phyloP scores from a whole-genome alignment of 257 asterid genomes.

The Cordia subcordata region DNA sequence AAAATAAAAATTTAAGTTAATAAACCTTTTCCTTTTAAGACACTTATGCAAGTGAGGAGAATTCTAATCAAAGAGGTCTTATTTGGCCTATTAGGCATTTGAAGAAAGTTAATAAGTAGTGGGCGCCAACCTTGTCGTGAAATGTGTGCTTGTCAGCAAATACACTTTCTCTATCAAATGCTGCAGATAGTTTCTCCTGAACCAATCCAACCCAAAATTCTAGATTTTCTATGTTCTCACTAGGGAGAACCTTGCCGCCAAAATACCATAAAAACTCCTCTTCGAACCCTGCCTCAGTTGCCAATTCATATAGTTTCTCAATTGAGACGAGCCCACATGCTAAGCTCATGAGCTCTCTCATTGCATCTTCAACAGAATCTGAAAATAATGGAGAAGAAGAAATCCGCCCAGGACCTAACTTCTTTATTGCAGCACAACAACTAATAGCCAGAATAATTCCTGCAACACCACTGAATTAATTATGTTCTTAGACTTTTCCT shows the following conservation, averaged over 20 bases:
- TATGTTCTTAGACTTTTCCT: constrained; percentile 26
- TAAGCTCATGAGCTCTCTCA: constrained; percentile 54
- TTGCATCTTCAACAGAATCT: constrained; percentile 33
- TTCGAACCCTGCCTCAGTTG: constrained; percentile 82
- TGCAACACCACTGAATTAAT: constrained; percentile 78
- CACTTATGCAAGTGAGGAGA: no score
- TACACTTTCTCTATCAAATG: constrained; percentile 69
- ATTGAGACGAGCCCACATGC: constrained; percentile 46
- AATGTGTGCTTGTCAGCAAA: constrained; percentile 30
- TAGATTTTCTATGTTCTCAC: constrained; percentile 43
- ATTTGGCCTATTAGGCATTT: no score
- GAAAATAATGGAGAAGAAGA: constrained; percentile 40
- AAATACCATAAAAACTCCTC: constrained; percentile 59
- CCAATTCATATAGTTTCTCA: constrained; percentile 56
- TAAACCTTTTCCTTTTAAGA: no score
- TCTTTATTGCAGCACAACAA: constrained; percentile 56
- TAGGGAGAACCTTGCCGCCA: constrained; percentile 60
- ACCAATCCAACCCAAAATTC: constrained; percentile 81
- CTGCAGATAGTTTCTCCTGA: constrained; percentile 52
- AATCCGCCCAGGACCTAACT: constrained; percentile 41
- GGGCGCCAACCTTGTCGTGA: constrained; percentile 43
- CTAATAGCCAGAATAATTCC: constrained; percentile 66
- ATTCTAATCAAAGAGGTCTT: no score
- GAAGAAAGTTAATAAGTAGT: constrained; percentile 4
- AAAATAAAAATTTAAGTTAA: no score